These are phyloP conservation scores for Dendrobium chrysotoxum DNA, from an alignment of 106 monocot species.

Conservation along the genomic window DNA sequence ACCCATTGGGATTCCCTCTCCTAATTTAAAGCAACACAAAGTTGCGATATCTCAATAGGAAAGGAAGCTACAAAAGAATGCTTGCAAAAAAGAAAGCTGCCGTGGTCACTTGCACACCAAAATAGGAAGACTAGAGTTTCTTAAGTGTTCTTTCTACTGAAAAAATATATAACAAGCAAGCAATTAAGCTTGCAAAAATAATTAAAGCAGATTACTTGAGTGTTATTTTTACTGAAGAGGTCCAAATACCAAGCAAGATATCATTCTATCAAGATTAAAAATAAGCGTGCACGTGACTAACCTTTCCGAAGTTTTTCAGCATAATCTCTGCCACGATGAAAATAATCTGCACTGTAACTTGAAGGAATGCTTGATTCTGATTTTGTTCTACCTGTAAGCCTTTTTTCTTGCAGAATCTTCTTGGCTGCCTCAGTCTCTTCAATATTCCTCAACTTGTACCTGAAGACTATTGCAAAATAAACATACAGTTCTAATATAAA, in stretches of 20 bases:
- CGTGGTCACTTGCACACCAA: background rate
- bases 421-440: constrained; percentile 99
- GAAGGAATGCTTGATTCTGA: constrained; percentile 77
- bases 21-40: too few species aligned
- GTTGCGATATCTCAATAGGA: too few species aligned
- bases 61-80: background rate
- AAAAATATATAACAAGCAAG: background rate
- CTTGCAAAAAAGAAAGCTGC: background rate
- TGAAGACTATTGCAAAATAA: constrained; percentile 20
- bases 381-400: constrained; percentile 65
- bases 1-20: background rate
- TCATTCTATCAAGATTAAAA: background rate
- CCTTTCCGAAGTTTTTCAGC: constrained; percentile 90
- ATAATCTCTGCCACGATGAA: constrained; percentile 89
- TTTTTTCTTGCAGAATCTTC: constrained; percentile 90
- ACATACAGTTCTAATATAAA: constrained; percentile 1
- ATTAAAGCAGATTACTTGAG: background rate
- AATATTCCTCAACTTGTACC: constrained; percentile 89
- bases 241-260: background rate
- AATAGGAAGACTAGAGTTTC: background rate
- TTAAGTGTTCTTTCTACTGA: background rate
- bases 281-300: constrained; percentile 13
- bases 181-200: background rate
- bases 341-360: constrained; percentile 97
- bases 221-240: background rate